Percentiles rank a stretch among this genome's conserved stretches.
Conservation (phyloP, 2,329 filamentous ascomycete species). For the Neodidymelliopsis sp. region DNA sequence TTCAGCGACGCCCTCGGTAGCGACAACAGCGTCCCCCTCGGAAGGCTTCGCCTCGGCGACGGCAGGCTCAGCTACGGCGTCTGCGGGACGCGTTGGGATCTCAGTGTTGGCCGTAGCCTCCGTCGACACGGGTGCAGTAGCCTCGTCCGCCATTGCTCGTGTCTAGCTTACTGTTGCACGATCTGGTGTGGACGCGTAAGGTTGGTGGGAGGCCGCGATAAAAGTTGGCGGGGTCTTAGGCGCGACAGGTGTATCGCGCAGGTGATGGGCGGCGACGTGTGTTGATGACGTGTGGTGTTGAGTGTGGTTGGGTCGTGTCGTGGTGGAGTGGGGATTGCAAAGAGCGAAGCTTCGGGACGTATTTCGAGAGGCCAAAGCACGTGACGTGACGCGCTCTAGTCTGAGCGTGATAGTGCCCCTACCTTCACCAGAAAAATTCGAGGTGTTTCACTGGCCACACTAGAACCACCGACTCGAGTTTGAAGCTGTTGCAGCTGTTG, state of each 20-base stretch:
- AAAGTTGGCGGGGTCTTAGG: slow-evolving; percentile 32
- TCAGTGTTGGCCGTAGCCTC: slow-evolving; percentile 40
- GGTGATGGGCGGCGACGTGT: slow-evolving; percentile 41
- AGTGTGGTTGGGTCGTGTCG: slow-evolving; percentile 42
- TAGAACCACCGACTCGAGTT: slow-evolving; percentile 20
- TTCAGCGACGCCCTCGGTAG: slow-evolving; percentile 37
- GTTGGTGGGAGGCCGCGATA: slow-evolving; percentile 40
- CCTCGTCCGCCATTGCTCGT: slow-evolving; percentile 48
- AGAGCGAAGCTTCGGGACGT: slow-evolving; percentile 32
- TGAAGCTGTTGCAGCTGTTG: slow-evolving; percentile 31
- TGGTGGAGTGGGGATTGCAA: slow-evolving; percentile 38
- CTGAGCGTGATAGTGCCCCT: slow-evolving; percentile 22
- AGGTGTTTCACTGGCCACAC: slow-evolving; percentile 25
- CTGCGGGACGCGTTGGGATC: slow-evolving; percentile 40
- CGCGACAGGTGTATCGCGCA: slow-evolving; percentile 36
- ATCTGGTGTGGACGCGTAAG: slow-evolving; percentile 47
- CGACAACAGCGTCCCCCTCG: slow-evolving; percentile 37
- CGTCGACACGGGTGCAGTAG: slow-evolving; percentile 34
- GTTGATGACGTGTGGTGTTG: slow-evolving; percentile 48
- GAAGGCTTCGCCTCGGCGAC: slow-evolving; percentile 40
- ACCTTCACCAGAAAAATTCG: slow-evolving; percentile 26
- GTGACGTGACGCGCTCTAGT: slow-evolving; percentile 30
- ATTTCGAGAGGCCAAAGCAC: slow-evolving; percentile 26
- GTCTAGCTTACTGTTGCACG: slow-evolving; percentile 44
- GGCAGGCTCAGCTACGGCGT: slow-evolving; percentile 36